These are phyloP conservation scores for Perkinsela sp. DNA, from an alignment of 208 protist genomes.

Conservation along the genomic window DNA sequence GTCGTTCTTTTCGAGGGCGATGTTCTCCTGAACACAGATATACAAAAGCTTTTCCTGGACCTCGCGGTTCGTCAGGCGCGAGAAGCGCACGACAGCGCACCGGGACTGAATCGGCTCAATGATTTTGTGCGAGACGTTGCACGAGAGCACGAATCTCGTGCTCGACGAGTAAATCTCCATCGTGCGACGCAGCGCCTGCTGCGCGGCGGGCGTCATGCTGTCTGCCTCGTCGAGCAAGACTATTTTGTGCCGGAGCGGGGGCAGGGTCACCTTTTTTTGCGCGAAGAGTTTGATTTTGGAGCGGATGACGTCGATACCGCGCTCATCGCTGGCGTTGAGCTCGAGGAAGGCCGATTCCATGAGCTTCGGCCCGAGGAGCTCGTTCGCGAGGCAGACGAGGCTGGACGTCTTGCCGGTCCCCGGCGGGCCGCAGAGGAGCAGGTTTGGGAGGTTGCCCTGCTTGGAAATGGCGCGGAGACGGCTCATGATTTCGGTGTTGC, in stretches of 20 bases:
- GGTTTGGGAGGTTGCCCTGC: slow-evolving; percentile 89
- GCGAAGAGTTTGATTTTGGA: slow-evolving; percentile 96
- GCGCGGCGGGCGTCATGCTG: slow-evolving; percentile 87
- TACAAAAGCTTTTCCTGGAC: slow-evolving; percentile 64
- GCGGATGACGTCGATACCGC: slow-evolving; percentile 89
- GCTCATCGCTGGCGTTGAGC: slow-evolving; percentile 97
- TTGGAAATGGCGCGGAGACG: slow-evolving; percentile 75
- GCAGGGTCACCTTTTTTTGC: slow-evolving; percentile 65
- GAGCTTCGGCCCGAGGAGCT: slow-evolving; percentile 53
- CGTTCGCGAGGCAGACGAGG: slow-evolving; percentile 76
- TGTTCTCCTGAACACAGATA: slow-evolving; percentile 65
- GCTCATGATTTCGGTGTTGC: slow-evolving; percentile 84
- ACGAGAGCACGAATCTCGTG: slow-evolving; percentile 93
- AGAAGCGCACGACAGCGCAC: slow-evolving; percentile 55
- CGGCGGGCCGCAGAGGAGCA: slow-evolving; percentile 76
- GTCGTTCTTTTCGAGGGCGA: slow-evolving; percentile 8
- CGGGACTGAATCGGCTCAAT: slow-evolving; percentile 96
- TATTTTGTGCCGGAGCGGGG: slow-evolving; percentile 79
- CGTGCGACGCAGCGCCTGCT: slow-evolving; percentile 88
- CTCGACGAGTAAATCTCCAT: slow-evolving; percentile 91
- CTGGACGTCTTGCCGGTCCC: slow-evolving; percentile 89
- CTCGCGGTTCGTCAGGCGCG: slow-evolving; percentile 50
- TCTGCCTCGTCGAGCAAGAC: slow-evolving; percentile 99
- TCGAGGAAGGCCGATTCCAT: slow-evolving; percentile 87
- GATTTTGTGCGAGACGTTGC: slow-evolving; percentile 93